phyloP scores from a whole-genome alignment of 139 green algal genomes.

The Chara braunii region DNA sequence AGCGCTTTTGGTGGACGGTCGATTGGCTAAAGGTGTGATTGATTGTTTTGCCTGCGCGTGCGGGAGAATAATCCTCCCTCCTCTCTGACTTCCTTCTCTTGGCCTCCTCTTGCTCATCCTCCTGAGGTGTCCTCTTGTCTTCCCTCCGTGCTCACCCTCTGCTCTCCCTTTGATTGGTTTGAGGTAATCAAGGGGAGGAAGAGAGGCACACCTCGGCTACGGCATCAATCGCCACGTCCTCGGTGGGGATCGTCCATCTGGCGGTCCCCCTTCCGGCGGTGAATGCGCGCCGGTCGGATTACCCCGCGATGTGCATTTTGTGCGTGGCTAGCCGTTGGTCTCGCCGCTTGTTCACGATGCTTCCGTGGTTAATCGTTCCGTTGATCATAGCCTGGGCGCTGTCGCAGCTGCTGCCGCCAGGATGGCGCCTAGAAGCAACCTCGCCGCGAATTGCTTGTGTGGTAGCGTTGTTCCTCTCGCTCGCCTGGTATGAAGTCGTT shows the following conservation, averaged over 20 bases:
- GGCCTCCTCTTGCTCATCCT: neutral
- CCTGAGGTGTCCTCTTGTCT: neutral
- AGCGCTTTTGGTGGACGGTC: neutral
- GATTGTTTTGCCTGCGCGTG: neutral
- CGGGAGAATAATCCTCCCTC: neutral
- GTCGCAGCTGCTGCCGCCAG: conserved; percentile 4
- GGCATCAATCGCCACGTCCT: too few species aligned
- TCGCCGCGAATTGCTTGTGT: conserved; percentile 16
- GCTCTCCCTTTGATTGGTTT: neutral
- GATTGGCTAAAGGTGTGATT: neutral
- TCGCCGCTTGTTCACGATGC: neutral
- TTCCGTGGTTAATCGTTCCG: conserved; percentile 9
- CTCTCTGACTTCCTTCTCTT: neutral
- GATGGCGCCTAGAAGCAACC: conserved; percentile 14
- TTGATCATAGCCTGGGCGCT: conserved; percentile 7
- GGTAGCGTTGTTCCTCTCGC: neutral
- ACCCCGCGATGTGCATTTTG: conserved; percentile 15
- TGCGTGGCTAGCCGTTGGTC: neutral
- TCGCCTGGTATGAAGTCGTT: conserved; percentile 23
- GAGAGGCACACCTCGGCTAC: too few species aligned
- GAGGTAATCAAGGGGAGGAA: too few species aligned
- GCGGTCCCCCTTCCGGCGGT: neutral
- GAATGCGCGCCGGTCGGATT: neutral
- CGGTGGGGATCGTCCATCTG: too few species aligned
- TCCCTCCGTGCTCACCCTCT: neutral